These are phyloP conservation scores for Euphorbia lathyris DNA, from an alignment of 345 rosid genomes.

Conservation along the genomic window DNA sequence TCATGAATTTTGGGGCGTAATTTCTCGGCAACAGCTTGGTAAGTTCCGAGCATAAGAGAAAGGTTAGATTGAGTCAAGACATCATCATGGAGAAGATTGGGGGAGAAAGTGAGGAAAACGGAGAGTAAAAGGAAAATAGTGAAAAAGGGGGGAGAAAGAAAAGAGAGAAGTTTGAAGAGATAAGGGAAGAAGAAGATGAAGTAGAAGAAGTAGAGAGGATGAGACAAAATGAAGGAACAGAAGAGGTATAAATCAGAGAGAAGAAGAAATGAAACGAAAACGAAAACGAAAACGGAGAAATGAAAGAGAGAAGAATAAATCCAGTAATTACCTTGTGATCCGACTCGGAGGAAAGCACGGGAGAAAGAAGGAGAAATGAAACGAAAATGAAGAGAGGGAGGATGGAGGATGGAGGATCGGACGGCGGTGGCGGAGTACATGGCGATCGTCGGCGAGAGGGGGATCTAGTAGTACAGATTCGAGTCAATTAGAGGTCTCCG, in stretches of 20 bases:
- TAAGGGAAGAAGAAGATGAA: slow-evolving; percentile 62
- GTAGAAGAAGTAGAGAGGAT: slow-evolving; percentile 49
- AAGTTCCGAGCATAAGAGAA: slow-evolving; percentile 37
- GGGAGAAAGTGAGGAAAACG: slow-evolving; percentile 48
- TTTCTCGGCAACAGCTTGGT: slow-evolving; percentile 37
- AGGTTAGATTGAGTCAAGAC: slow-evolving; percentile 37
- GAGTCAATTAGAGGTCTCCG: neutral
- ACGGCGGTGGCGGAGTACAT: slow-evolving; percentile 41
- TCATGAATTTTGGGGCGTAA: slow-evolving; percentile 36
- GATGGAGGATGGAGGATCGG: slow-evolving; percentile 34
- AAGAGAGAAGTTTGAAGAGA: slow-evolving; percentile 67
- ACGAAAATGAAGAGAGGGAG: slow-evolving; percentile 21
- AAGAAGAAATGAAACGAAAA: slow-evolving; percentile 43
- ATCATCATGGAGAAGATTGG: slow-evolving; percentile 25
- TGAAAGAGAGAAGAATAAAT: no score
- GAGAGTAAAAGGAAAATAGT: slow-evolving; percentile 75
- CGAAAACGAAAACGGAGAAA: no score
- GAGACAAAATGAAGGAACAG: slow-evolving; percentile 50
- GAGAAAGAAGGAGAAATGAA: slow-evolving; percentile 32
- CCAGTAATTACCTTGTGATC: slow-evolving; percentile 83
- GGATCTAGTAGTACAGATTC: slow-evolving; percentile 39
- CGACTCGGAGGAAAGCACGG: slow-evolving; percentile 66
- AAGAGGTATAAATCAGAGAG: slow-evolving; percentile 47
- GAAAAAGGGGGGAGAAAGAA: slow-evolving; percentile 77
- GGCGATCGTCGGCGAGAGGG: slow-evolving; percentile 51